phyloP scores from a whole-genome alignment of 1,284 basidiomycete genomes.

The Quambalaria eucalypti region DNA sequence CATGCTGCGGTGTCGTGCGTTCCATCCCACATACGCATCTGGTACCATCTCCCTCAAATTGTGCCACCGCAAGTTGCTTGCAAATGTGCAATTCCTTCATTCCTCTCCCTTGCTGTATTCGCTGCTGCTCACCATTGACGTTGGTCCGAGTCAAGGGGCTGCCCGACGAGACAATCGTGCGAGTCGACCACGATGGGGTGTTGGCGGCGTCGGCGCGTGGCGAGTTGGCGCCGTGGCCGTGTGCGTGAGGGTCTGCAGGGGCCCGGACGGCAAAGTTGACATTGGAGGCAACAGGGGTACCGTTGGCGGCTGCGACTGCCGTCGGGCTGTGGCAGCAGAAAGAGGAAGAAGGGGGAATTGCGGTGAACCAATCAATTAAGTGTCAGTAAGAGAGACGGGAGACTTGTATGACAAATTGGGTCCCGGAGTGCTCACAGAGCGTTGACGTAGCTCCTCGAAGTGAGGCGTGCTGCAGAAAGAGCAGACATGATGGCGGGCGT shows the following conservation, averaged over 20 bases:
- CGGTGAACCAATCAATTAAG: not conserved
- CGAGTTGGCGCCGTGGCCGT: slow-evolving; percentile 56
- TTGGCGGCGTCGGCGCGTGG: slow-evolving; percentile 58
- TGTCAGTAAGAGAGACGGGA: not conserved
- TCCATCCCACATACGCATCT: not conserved
- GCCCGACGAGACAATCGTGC: slow-evolving; percentile 52
- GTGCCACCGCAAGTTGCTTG: not conserved
- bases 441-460: not conserved
- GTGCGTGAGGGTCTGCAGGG: slow-evolving; percentile 42
- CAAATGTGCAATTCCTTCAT: not conserved
- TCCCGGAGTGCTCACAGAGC: not conserved
- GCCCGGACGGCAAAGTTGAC: slow-evolving; percentile 36
- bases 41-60: not conserved
- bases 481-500: slow-evolving; percentile 4
- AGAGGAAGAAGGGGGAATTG: not conserved
- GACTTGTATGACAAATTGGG: not conserved
- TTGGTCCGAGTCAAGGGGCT: slow-evolving; percentile 62
- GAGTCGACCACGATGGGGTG: slow-evolving; percentile 61
- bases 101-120: not conserved
- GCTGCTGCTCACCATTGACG: slow-evolving; percentile 60
- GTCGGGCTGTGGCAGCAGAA: slow-evolving; percentile 16
- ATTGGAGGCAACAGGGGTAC: slow-evolving; percentile 25
- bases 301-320: slow-evolving; percentile 25
- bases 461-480: not conserved
- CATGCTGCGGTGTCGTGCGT: not conserved